Evolutionary conservation across 768 basidiomycete genomes (phyloP), one percentile per base, ranked within the genome.

Genomic region (Rhizopogon vinicolor): DNA sequence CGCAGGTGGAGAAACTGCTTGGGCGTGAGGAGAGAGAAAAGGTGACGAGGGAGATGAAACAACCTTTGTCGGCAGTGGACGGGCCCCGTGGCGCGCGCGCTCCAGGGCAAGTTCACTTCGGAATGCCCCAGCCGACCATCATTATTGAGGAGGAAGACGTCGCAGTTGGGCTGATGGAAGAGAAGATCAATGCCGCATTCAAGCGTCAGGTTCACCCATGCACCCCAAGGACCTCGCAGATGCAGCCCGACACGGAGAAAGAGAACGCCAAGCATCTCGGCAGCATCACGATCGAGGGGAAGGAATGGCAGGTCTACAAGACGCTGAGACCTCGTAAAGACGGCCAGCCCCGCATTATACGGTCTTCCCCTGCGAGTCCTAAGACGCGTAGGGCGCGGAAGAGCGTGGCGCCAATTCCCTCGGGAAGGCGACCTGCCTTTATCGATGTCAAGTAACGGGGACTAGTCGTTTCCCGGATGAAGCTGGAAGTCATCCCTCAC

Each of bases 1-100:
- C 58, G 3, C 70, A 70, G 22, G 61, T 70, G 0, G 63, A 65
- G 12, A 49, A 16, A 4, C 18, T 66, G 25, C 45, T 53, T 5
- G 55, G 45, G 3, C 5, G 28, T 12, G 35, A 48, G 22, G 44
- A 49, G 25, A 40, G 55, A 65, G 41, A 51, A 45, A 6, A 57
- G 44, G 33, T 59, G 12, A 61, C 3, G 56, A 60, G 50, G 57
- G 57, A 56, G 57, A 58, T 7, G 44, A 41, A 33, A 19, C 10
- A 0, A 0, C 6, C 0, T 50, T 51, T 51, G 58, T 60, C 12
- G 61, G 54, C 8, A 54, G 48, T 16, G 58, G 58, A 62, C 59
- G 53, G 53, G 56, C 3, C 55, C 22, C 9, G 61, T 60, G 18
- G 19, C 22, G 19, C 8, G 40, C 22, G 29, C 39, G 13, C 28